phyloP scores from a whole-genome alignment of 441 rosid genomes.

The Dalechampia spathulata region DNA sequence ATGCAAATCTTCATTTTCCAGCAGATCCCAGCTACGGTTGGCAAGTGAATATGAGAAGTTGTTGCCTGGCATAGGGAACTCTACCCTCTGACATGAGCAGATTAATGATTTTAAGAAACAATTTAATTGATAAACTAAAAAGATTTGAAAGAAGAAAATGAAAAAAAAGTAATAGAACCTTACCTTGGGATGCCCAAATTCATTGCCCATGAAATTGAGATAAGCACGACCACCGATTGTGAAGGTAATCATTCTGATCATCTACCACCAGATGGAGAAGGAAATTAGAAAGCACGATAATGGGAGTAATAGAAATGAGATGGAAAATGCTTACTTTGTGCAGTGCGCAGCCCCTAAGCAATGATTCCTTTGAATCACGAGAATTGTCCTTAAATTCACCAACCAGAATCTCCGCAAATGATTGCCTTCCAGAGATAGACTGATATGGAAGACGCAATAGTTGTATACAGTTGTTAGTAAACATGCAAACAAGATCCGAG shows the following conservation, averaged over 20 bases:
- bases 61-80: constrained; percentile 89
- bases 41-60: constrained; percentile 87
- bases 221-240: constrained; percentile 79
- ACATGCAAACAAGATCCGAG: neutral
- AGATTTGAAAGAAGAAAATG: neutral
- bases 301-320: constrained; percentile 6
- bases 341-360: constrained; percentile 62
- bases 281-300: constrained; percentile 14
- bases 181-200: constrained; percentile 96
- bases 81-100: constrained; percentile 57
- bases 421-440: constrained; percentile 92
- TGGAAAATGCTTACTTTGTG: constrained; percentile 55
- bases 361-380: constrained; percentile 37
- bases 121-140: neutral
- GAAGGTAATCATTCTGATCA: constrained; percentile 84
- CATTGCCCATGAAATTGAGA: constrained; percentile 98
- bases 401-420: constrained; percentile 82
- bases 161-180: constrained; percentile 3
- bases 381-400: constrained; percentile 46
- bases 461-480: constrained; percentile 7
- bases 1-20: constrained; percentile 51
- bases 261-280: constrained; percentile 40
- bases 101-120: too few species aligned
- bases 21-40: constrained; percentile 77
- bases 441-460: constrained; percentile 24